Conservation (phyloP, 2,329 filamentous ascomycete genomes). For the Cordyceps pruinosa region DNA sequence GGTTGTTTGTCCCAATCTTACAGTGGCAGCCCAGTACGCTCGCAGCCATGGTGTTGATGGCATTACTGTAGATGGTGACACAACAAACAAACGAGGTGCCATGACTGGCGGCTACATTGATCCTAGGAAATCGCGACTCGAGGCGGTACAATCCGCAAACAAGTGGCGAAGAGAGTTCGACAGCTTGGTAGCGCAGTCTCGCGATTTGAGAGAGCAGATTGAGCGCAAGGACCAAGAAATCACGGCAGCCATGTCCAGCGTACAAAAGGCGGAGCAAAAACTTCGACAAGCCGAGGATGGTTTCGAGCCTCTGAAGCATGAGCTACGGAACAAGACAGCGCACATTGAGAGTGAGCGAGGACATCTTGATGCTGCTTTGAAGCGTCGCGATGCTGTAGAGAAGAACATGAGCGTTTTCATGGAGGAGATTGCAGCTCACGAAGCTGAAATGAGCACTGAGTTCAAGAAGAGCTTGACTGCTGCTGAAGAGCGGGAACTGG, state of each 20-base stretch:
- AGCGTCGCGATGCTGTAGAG: conserved; percentile 61
- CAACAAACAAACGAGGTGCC: conserved; percentile 89
- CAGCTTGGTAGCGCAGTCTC: conserved; percentile 53
- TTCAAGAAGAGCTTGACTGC: conserved; percentile 86
- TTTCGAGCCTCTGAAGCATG: conserved; percentile 71
- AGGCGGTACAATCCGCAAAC: conserved; percentile 69
- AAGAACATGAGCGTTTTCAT: conserved; percentile 68
- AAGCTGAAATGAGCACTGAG: conserved; percentile 73
- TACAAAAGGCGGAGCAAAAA: conserved; percentile 76
- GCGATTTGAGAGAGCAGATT: conserved; percentile 61
- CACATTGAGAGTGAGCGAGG: conserved; percentile 67
- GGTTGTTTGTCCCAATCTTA: conserved; percentile 85
- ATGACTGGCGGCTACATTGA: conserved; percentile 95
- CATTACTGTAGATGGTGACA: conserved; percentile 91
- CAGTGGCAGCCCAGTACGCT: conserved; percentile 83
- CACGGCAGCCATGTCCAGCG: conserved; percentile 73
- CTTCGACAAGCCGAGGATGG: conserved; percentile 72
- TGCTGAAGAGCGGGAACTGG: conserved; percentile 76
- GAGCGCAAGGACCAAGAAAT: conserved; percentile 83
- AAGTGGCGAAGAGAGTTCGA: conserved; percentile 73
- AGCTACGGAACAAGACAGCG: conserved; percentile 67
- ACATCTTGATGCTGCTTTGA: conserved; percentile 63
- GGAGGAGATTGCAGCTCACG: conserved; percentile 67
- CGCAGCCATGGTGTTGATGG: conserved; percentile 86
- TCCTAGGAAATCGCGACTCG: conserved; percentile 75